Evolutionary conservation across 345 rosid species (phyloP).

Genomic region (Hibiscus tridactylites): DNA sequence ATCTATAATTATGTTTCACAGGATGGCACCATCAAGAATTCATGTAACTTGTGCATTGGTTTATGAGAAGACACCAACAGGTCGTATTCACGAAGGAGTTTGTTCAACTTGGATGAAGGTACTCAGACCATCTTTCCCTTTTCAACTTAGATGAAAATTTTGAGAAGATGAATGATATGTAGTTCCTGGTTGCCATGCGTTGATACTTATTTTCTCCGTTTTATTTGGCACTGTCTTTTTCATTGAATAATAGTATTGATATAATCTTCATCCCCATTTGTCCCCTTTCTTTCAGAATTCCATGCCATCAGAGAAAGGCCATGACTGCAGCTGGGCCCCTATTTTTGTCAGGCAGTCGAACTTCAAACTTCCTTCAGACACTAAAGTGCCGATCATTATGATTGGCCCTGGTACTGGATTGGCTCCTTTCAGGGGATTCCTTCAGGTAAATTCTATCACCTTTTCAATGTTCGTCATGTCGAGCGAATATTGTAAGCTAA

Average conservation of each 20-base stretch:
- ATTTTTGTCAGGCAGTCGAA: conserved; percentile 84
- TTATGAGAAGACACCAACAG: conserved; percentile 70
- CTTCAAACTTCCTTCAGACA: conserved; percentile 79
- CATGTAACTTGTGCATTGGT: conserved; percentile 96
- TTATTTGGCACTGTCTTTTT: not conserved
- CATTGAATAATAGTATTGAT: not conserved
- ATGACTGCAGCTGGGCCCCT: conserved; percentile 76
- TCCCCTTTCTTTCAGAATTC: conserved; percentile 37
- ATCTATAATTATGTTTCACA: conserved; percentile 21
- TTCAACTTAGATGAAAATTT: not conserved
- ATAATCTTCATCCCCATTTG: not conserved
- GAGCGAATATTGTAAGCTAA: not conserved
- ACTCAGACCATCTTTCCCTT: conserved; percentile 4
- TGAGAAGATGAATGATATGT: not conserved
- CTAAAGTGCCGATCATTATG: conserved; percentile 79
- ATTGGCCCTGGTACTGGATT: conserved; percentile 42
- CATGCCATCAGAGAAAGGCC: conserved; percentile 55
- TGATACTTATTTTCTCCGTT: not conserved
- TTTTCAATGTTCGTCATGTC: not conserved
- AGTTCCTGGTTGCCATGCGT: not conserved
- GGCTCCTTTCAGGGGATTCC: conserved; percentile 98
- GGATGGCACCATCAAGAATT: conserved; percentile 76
- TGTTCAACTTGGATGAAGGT: conserved; percentile 97
- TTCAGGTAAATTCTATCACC: conserved; percentile 40
- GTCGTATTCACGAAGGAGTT: conserved; percentile 84